Percentiles rank a stretch among this genome's conserved stretches.
Evolutionary conservation across 192 early-diverging fungal genomes (phyloP).

Genomic region (Coemansia sp.): DNA sequence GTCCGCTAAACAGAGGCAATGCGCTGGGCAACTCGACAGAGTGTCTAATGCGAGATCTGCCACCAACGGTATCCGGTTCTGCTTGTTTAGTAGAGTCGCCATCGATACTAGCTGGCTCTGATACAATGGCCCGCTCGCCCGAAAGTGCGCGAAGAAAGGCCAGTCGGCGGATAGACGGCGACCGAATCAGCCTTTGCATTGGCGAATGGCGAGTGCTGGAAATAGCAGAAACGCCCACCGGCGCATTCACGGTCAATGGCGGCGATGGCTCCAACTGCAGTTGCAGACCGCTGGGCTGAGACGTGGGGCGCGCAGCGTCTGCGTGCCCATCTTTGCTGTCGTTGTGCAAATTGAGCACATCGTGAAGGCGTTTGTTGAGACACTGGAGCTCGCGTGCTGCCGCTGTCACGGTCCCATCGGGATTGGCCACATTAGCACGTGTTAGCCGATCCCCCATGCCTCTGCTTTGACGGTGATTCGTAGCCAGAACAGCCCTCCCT

Average conservation of each 20-base stretch:
- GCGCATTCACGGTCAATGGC: neutral
- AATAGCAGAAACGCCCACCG: neutral
- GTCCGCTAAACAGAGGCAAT: neutral
- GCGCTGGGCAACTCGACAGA: neutral
- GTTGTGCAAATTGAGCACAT: slow-evolving; percentile 19
- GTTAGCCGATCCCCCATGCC: neutral
- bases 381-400: slow-evolving; percentile 20
- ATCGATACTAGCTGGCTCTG: neutral
- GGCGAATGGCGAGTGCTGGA: slow-evolving; percentile 1
- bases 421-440: neutral
- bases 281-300: neutral
- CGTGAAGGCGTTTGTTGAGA: slow-evolving; percentile 27
- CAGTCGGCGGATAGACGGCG: slow-evolving; percentile 29
- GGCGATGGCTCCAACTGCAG: neutral
- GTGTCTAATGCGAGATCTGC: neutral
- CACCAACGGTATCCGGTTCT: neutral
- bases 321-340: neutral
- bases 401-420: neutral
- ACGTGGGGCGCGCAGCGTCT: neutral
- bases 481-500: neutral
- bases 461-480: neutral
- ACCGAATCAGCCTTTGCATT: slow-evolving; percentile 6
- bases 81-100: neutral
- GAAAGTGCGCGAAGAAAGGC: slow-evolving; percentile 16
- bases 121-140: neutral